phyloP scores from a whole-genome alignment of 495 filamentous ascomycete genomes.

The Trichoderma parareesei region DNA sequence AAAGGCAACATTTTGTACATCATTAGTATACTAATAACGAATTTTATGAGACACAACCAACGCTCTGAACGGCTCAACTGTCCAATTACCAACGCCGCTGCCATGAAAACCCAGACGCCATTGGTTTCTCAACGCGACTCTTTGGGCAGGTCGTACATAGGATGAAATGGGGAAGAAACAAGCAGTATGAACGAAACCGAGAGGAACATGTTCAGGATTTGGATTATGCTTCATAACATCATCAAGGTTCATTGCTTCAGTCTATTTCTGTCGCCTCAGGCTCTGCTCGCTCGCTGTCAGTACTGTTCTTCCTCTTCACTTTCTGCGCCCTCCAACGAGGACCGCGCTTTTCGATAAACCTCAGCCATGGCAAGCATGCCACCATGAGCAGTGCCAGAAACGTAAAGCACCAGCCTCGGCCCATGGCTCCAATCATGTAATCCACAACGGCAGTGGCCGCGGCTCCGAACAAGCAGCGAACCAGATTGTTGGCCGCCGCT shows the following conservation, averaged over 20 bases:
- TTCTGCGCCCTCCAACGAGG: constrained; percentile 36
- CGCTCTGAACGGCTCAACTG: neutral
- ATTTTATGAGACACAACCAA: neutral
- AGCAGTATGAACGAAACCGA: neutral
- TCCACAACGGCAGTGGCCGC: constrained; percentile 37
- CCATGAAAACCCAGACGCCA: neutral
- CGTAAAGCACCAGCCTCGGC: constrained; percentile 41
- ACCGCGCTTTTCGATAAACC: constrained; percentile 29
- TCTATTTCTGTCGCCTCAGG: neutral
- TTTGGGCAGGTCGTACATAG: neutral
- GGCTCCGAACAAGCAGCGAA: constrained; percentile 37
- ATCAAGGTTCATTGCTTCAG: neutral
- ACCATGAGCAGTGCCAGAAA: constrained; percentile 33
- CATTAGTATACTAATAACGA: neutral
- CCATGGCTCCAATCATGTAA: constrained; percentile 32
- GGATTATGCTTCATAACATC: neutral
- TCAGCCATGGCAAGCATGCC: constrained; percentile 29
- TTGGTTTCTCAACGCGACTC: neutral
- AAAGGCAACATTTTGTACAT: neutral
- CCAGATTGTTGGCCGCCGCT: constrained; percentile 40
- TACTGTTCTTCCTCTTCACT: constrained; percentile 14
- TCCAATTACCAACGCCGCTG: neutral
- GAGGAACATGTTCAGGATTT: neutral
- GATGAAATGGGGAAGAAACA: neutral
- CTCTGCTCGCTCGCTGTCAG: neutral